Evolutionary conservation across 306 rosid genomes (phyloP), one percentile per base, ranked within the genome.

Genomic region (Vachellia pachyceras): DNA sequence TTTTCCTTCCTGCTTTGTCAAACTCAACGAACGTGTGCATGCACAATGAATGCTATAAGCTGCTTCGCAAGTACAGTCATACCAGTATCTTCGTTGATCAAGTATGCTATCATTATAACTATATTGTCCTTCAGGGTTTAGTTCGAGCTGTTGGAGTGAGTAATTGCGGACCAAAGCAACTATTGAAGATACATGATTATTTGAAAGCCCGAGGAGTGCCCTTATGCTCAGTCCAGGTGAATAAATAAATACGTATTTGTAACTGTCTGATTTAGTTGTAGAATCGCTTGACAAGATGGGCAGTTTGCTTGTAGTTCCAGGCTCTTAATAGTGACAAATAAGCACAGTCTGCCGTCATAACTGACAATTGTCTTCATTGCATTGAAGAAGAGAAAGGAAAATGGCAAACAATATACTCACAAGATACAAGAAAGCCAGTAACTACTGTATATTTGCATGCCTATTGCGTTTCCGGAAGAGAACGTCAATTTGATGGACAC

Each of bases 81-180:
- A 72, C 58, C 39, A 39, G 54, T 63, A 61, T 80, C 66, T 83
- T 67, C 63, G 69, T 36, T 73, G 37, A 52, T 65, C 17, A 76
- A 77, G 47, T 4, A 71, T 52, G 33, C 17, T n/a, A 37, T 72
- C 39, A 70, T 87, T 69, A 82, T 81, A 37, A 75, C 33, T 67
- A 77, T 60, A 41, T 37, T 82, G 18, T 1, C 79, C 60, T 79
- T 75, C 33, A 95, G 98, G 98, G 98, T 72, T 85, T 95, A 61
- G 98, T 95, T 86, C 88, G 86, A 87, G 98, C 94, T 66, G 98
- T 95, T 81, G 99, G 99, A 63, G 99, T 95, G 72, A 93, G 99
- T 78, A 95, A 95, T 86, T 95, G 90, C 8, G 99, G 99, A 80
- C 99, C 99, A 58, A 93, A 84, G 87, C 99, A 95, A 82, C 93